These are phyloP conservation scores for Pleurotus eryngii DNA, from an alignment of 768 basidiomycete genomes.

Conservation along the genomic window DNA sequence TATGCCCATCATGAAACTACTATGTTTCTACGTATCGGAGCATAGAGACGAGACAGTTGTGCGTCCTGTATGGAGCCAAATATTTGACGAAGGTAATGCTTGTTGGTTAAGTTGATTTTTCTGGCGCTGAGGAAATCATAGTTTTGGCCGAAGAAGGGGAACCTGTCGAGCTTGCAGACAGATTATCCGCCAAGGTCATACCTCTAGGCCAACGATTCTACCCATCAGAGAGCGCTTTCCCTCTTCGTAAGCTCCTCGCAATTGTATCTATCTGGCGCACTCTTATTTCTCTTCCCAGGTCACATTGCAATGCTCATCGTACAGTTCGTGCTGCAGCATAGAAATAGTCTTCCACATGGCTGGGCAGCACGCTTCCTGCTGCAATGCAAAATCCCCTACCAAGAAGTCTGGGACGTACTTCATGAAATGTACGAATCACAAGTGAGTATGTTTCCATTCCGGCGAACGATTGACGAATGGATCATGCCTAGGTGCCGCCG, in stretches of 20 bases:
- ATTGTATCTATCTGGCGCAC: neutral
- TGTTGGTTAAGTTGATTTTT: conserved; percentile 1
- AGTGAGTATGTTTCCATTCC: conserved; percentile 37
- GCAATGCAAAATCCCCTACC: conserved; percentile 78
- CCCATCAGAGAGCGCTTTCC: conserved; percentile 89
- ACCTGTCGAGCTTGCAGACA: conserved; percentile 57
- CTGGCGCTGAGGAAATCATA: neutral
- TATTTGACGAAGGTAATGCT: conserved; percentile 71
- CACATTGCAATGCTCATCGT: conserved; percentile 75
- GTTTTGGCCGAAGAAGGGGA: conserved; percentile 53
- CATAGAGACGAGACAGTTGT: conserved; percentile 83
- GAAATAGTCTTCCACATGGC: conserved; percentile 57
- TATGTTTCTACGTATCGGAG: conserved; percentile 92
- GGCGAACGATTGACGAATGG: conserved; percentile 6
- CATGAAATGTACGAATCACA: conserved; percentile 88
- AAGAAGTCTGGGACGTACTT: conserved; percentile 81
- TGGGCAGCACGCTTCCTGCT: conserved; percentile 81
- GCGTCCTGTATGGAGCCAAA: conserved; percentile 83
- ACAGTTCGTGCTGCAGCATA: conserved; percentile 63
- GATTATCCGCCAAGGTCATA: conserved; percentile 60
- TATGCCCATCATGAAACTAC: conserved; percentile 76
- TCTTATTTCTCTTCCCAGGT: conserved; percentile 40
- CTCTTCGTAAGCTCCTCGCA: conserved; percentile 59
- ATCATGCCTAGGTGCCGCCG: conserved; percentile 59
- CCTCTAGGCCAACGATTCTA: conserved; percentile 83